Evolutionary conservation across 352 stramenopile genomes (phyloP), one percentile per base, ranked within the genome.

Genomic region (Plasmopara muralis): DNA sequence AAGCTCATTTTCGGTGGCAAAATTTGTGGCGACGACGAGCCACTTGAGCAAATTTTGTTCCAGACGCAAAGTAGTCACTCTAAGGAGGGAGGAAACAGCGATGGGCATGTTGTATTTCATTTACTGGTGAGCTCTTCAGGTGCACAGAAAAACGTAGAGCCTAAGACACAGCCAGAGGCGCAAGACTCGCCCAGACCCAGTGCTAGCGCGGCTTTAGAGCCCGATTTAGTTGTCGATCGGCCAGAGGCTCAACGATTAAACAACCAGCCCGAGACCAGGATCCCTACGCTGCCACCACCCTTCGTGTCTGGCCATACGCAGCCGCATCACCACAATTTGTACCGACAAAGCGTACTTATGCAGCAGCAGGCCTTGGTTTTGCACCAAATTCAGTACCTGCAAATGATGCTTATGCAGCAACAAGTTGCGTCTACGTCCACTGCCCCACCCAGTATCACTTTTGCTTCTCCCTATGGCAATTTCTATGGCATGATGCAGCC

Each of bases 1-100:
- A 88, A 89, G 42, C 72, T 93, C 54, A 93, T 93, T 42, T 93
- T 93, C 33, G 83, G 80, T 33, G 83, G 83, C 63, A 91, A 93
- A 68, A 85, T 93, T 55, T 93, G 83, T 66, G 56, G 64, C 28
- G 79, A 93, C 54, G 53, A 61, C 15, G 62, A 86, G 47, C 55
- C 56, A 44, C 66, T 93, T 28, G 55, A 53, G 10, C 64, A 62
- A 20, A 53, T 87, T 35, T 59, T 87, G 34, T 52, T 55, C 30
- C 57, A 74, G 47, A 64, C 75, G 43, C 70, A 84, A 50, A 64
- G 57, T 40, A 62, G 55, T 18, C 60, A 70, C 5, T 35, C 13
- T 5, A 62, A 67, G 12, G 66, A 77, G 10, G 47, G 41, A 18
- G 50, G 59, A 8, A 60, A 57, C 8, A 56, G 60, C 14, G 56